Base-by-base conservation (phyloP, 139 green algal genomes). In the Marvania coccoides region DNA sequence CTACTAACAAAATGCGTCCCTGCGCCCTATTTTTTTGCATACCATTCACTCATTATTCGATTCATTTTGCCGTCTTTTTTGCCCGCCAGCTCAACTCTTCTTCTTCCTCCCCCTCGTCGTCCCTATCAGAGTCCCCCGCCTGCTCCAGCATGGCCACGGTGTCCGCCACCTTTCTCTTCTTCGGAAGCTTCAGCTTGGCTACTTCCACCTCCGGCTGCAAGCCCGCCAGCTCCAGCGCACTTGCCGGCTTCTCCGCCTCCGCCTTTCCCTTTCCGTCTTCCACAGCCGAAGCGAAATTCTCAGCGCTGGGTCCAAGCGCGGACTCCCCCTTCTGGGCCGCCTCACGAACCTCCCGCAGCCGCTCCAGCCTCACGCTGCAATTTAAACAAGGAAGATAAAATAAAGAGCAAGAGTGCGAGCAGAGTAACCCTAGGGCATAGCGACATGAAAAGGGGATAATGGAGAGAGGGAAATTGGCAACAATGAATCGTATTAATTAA, bases 341-440 rank as follows among this genome's bases (percentile, higher is more conserved):
- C n/a, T 68, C 65, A 14, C 63, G 12, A 12, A 34, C 57, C 23
- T 74, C 67, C 2, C 42, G 42, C 19, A 74, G 24, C 48, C 63
- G 48, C 58, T 74, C 40, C 67, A 74, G 47, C 31, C 67, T 40
- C 42, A 74, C 67, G 39, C 67, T 74, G 60, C 55, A 62, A 15
- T 15, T 7, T 7, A 7, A 15, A 5, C 13, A 23, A 12, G 45
- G 45, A 15, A 29, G 10, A 12, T 47, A 28, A 63, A 47, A 6
- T 28, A 10, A 5, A 67, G n/a, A 39, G 7, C 19, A n/a, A 5
- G 31, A 5, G 9, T 26, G 34, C 24, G 45, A 13, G 12, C 6
- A 23, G n/a, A n/a, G n/a, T n/a, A n/a, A n/a, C n/a, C n/a, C n/a
- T n/a, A n/a, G n/a, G n/a, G n/a, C n/a, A n/a, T n/a, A n/a, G n/a